phyloP scores from a whole-genome alignment of 495 filamentous ascomycete species.

The Lentithecium fluviatile region DNA sequence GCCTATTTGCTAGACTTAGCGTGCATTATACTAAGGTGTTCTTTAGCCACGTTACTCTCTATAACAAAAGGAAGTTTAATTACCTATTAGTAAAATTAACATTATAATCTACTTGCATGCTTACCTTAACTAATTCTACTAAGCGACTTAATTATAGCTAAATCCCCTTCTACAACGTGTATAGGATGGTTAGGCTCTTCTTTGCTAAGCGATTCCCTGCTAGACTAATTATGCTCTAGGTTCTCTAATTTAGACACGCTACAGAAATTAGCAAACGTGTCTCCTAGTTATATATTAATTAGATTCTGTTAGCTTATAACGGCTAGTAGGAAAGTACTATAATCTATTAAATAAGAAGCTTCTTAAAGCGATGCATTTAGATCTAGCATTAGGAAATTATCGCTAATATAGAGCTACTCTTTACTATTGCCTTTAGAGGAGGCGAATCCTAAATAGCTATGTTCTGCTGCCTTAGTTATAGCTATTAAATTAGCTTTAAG shows the following conservation, averaged over 20 bases:
- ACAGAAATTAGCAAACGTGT: slow-evolving; percentile 2
- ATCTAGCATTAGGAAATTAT: slow-evolving; percentile 13
- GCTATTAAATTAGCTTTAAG: slow-evolving; percentile 7
- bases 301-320: slow-evolving; percentile 12
- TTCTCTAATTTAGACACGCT: slow-evolving; percentile 5
- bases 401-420: slow-evolving; percentile 6
- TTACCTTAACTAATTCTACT: slow-evolving; percentile 23
- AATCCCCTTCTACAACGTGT: slow-evolving; percentile 12
- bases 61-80: slow-evolving; percentile 23
- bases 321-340: slow-evolving; percentile 10
- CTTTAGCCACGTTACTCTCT: slow-evolving; percentile 9
- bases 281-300: slow-evolving; percentile 7
- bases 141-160: slow-evolving; percentile 17
- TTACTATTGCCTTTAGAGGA: not conserved
- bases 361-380: slow-evolving; percentile 8
- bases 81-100: slow-evolving; percentile 15
- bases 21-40: slow-evolving; percentile 4
- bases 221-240: slow-evolving; percentile 20
- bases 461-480: slow-evolving; percentile 13
- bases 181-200: slow-evolving; percentile 12
- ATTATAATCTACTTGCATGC: not conserved
- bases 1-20: slow-evolving; percentile 2
- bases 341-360: slow-evolving; percentile 10
- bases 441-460: slow-evolving; percentile 10
- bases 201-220: slow-evolving; percentile 7